Base-by-base conservation (phyloP, 2,329 filamentous ascomycete species). In the Pyricularia grisea region DNA sequence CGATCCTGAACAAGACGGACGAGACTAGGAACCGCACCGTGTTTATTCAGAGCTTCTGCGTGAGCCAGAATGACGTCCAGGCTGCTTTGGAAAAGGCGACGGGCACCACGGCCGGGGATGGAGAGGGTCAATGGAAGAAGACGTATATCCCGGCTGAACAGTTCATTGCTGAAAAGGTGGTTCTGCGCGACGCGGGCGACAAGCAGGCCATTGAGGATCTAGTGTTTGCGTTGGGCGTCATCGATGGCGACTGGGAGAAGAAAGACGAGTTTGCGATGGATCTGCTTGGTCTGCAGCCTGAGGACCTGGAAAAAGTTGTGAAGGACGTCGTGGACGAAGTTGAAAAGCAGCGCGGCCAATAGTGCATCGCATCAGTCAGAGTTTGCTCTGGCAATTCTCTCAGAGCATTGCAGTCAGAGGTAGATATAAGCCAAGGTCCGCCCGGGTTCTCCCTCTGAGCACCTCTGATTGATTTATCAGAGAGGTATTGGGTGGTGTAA, bases 201-300 rank as follows among this genome's bases (percentile, higher is more conserved):
- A 71, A 70, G 20, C 75, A 75, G 1, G 79, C 81, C 0, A 74
- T 81, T 36, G 81, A 84, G 73, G 79, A 84, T 64, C 76, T 85
- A 70, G 83, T 85, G 2, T 85, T 83, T 71, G 83, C 81, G 42
- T 74, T 85, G 1, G 82, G 83, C 1, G 78, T 80, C 0, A 70
- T 84, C 0, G 79, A 84, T 64, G 82, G 82, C 0, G 80, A 85
- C 69, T 85, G 83, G 83, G 82, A 81, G 20, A 73, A 73, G 68
- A 77, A 78, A 50, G 76, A 79, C 2, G 81, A 77, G 0, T 84
- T 82, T 69, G 79, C 82, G 2, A 85, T 85, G 83, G 77, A 81
- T 6, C 71, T 82, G 63, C 74, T 85, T 67, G 82, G 78, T 0
- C 72, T 85, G 3, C 70, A 82, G 73, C 79, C 85, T 67, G 82